Evolutionary conservation across 139 green algal species (phyloP).

Genomic region (Picocystis salinarum): DNA sequence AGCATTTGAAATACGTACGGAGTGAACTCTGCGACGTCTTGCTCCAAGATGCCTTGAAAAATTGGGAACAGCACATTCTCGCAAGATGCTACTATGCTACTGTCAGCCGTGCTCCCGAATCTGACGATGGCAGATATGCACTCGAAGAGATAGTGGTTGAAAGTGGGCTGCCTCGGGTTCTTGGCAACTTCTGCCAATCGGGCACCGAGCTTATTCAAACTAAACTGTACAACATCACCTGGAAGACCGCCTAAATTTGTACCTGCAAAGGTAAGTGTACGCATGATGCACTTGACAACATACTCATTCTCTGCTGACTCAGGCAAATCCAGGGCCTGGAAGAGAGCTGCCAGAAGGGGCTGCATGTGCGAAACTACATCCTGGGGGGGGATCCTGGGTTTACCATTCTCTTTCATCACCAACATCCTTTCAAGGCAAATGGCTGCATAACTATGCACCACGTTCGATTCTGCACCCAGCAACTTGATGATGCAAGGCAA

Average conservation of each 20-base stretch:
- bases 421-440: constrained; percentile 73
- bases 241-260: constrained; percentile 19
- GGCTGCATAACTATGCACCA: constrained; percentile 94
- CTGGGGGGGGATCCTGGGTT: constrained; percentile 2
- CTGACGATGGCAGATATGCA: constrained; percentile 68
- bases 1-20: constrained; percentile 30
- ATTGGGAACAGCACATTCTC: constrained; percentile 80
- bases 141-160: constrained; percentile 99
- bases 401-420: constrained; percentile 30
- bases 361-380: constrained; percentile 2
- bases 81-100: constrained; percentile 28
- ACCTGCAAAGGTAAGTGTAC: constrained; percentile 66
- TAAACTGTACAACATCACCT: constrained; percentile 29
- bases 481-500: constrained; percentile 25
- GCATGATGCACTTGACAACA: constrained; percentile 71
- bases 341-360: background rate
- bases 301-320: constrained; percentile 92
- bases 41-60: constrained; percentile 70
- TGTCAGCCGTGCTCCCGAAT: constrained; percentile 9
- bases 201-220: constrained; percentile 22
- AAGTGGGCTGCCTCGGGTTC: constrained; percentile 83
- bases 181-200: constrained; percentile 65
- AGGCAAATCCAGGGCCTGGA: constrained; percentile 38
- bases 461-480: constrained; percentile 47
- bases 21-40: constrained; percentile 57